Conservation (phyloP, 2,329 filamentous ascomycete species). For the Helotiales sp. region DNA sequence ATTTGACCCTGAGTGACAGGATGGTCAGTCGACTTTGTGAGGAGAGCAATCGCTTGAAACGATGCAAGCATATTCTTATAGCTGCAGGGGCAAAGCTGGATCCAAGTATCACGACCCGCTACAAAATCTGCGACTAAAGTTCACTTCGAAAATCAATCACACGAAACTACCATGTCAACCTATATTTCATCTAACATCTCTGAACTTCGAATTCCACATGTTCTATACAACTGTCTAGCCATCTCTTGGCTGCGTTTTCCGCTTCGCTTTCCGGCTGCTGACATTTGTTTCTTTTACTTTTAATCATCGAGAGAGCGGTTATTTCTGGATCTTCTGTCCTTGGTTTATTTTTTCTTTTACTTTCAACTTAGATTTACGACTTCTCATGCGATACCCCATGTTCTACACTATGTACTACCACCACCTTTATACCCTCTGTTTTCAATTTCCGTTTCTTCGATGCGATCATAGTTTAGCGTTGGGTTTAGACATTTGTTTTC, state of each 20-base stretch:
- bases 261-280: no score
- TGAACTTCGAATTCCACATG: no score
- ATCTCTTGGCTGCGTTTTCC: no score
- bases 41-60: conserved; percentile 23
- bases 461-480: background rate
- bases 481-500: background rate
- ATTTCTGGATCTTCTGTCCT: background rate
- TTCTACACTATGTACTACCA: background rate
- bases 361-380: background rate
- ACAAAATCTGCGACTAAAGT: conserved; percentile 20
- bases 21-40: background rate
- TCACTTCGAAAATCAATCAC: background rate
- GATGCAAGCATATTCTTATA: conserved; percentile 26
- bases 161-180: no score
- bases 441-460: background rate
- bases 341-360: background rate
- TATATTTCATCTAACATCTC: no score
- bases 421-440: background rate
- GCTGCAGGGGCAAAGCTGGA: conserved; percentile 22
- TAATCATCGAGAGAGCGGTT: background rate
- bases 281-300: background rate
- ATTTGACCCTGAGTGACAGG: background rate
- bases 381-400: background rate
- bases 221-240: no score
- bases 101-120: conserved; percentile 27